Evolutionary conservation across 306 rosid genomes (phyloP).

Genomic region (Abrus pulchellus): DNA sequence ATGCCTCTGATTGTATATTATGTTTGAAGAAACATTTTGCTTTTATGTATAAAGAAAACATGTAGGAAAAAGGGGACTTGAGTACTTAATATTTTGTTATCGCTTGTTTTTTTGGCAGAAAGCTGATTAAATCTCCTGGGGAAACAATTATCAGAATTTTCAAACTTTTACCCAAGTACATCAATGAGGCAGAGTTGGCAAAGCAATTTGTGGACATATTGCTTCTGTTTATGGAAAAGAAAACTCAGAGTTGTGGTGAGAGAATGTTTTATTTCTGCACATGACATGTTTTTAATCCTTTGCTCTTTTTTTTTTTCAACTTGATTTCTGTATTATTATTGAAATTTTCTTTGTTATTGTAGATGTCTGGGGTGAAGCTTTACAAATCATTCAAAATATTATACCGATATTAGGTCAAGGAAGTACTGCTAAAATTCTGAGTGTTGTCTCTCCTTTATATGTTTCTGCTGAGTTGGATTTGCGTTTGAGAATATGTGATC

Average conservation of each 20-base stretch:
- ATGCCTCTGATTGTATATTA: conserved; percentile 41
- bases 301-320: background rate
- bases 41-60: background rate
- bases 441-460: conserved; percentile 72
- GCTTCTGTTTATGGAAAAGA: conserved; percentile 69
- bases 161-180: conserved; percentile 70
- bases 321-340: conserved; percentile 36
- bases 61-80: background rate
- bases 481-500: conserved; percentile 77
- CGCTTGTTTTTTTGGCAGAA: conserved; percentile 59
- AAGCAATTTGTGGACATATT: conserved; percentile 72
- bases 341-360: conserved; percentile 50
- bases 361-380: conserved; percentile 70
- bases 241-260: conserved; percentile 71
- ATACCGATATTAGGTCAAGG: conserved; percentile 69
- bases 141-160: conserved; percentile 73
- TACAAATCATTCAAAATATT: conserved; percentile 69
- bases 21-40: conserved; percentile 22
- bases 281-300: conserved; percentile 31
- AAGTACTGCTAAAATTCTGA: conserved; percentile 65
- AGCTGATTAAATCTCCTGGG: conserved; percentile 77
- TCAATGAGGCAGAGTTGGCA: conserved; percentile 68
- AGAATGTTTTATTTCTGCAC: conserved; percentile 23
- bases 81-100: conserved; percentile 2
- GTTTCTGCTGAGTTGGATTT: conserved; percentile 69